These are phyloP conservation scores for Globisporangium emineosum DNA, from an alignment of 352 stramenopile species.

Conservation along the genomic window DNA sequence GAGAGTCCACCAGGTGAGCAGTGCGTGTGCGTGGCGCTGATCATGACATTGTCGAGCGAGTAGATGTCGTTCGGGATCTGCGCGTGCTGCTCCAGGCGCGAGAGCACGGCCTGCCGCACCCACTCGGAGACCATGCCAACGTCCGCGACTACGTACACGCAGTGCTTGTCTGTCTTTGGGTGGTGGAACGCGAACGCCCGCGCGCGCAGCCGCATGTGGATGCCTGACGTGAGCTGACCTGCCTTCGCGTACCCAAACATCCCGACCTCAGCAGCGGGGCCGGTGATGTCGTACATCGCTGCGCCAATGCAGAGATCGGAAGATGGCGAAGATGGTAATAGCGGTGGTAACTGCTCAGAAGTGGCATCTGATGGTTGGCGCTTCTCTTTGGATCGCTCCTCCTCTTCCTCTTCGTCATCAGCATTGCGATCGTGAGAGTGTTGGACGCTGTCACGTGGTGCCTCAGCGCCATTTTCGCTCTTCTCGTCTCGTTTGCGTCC, in stretches of 20 bases:
- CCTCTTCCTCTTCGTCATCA: not conserved
- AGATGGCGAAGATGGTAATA: not conserved
- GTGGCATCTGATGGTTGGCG: not conserved
- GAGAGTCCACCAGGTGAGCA: conserved; percentile 87
- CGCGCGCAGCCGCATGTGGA: conserved; percentile 85
- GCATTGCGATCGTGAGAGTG: not conserved
- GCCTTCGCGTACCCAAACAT: conserved; percentile 89
- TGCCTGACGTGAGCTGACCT: conserved; percentile 68
- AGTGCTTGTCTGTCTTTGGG: conserved; percentile 26
- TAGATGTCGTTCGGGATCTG: conserved; percentile 45
- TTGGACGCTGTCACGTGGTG: not conserved
- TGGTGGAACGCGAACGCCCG: conserved; percentile 80
- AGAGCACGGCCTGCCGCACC: conserved; percentile 80
- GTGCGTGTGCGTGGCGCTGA: conserved; percentile 92
- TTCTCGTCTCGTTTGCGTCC: not conserved
- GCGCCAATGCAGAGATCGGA: conserved; percentile 57
- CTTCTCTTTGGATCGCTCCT: not conserved
- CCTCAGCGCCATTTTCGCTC: not conserved
- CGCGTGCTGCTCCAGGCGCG: conserved; percentile 46
- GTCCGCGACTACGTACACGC: conserved; percentile 88
- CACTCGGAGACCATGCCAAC: conserved; percentile 88
- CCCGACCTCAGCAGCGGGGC: conserved; percentile 71
- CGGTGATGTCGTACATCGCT: conserved; percentile 85
- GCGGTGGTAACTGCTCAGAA: not conserved
- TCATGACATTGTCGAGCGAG: conserved; percentile 75